Base-by-base conservation (phyloP, 2,329 filamentous ascomycete genomes). In the Cercospora canescens region DNA sequence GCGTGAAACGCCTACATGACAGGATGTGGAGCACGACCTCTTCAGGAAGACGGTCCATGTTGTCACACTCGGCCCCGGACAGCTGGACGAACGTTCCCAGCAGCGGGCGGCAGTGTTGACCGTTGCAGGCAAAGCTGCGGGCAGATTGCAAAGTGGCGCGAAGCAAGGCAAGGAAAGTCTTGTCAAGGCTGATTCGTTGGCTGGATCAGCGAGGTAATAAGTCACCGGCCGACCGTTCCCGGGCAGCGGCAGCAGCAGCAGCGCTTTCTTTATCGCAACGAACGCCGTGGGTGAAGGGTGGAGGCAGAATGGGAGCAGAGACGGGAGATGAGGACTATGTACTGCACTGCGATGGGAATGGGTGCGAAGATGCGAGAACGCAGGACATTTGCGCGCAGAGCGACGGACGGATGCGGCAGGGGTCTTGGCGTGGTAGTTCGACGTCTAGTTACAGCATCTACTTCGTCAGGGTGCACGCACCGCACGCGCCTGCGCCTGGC, bases 21-120 rank as follows among this genome's bases (percentile, higher is more conserved):
- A 81, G 70, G 54, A 83, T 79, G 11, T 79, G 76, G 48, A 83
- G 76, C 54, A 83, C 69, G 11, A 83, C 77, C 69, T 83, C 82
- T 45, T 77, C 74, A 3, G 77, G 77, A 8, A 79, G 69, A 21
- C 66, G 69, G 35, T 76, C 62, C 62, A 63, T 63, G 54, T 63
- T 59, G 62, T 63, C 54, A 24, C 54, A 37, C 28, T 28, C 26
- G 14, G 62, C 54, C 18, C n/a, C 39, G 7, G 62, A 55, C 54
- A 63, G 18, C 16, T 32, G 12, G 30, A 59, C 62, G 24, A 41
- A 59, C 41, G 37, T 58, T 18, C 62, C 62, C 24, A 63, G 62
- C 30, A 63, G 12, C 11, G 62, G 62, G 26, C 62, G 35, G 50
- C 50, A 30, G 28, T 48, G 18, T 26, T 16, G 50, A 26, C 14